A percentile compares a stretch with the other conserved stretches of the same genome.
Evolutionary conservation across 345 rosid species (phyloP).

Genomic region (Luvunga scandens): DNA sequence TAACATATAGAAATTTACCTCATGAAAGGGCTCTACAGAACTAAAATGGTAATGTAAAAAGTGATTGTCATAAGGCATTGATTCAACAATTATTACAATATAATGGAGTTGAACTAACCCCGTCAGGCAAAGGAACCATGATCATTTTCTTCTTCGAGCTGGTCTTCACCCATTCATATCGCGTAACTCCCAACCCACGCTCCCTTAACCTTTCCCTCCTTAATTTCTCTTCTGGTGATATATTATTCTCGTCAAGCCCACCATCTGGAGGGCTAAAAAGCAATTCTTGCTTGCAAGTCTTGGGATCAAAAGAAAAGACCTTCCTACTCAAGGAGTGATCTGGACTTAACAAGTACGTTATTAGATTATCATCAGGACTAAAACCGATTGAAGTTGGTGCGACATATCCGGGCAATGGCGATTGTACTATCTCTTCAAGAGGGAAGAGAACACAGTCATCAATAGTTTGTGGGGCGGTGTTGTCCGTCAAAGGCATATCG

Average conservation of each 20-base stretch:
- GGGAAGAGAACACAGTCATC: slow-evolving; percentile 50
- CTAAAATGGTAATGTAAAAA: not conserved
- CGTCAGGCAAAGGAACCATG: slow-evolving; percentile 89
- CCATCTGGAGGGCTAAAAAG: slow-evolving; percentile 83
- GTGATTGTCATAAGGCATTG: not conserved
- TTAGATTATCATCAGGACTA: slow-evolving; percentile 75
- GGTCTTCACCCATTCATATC: slow-evolving; percentile 90
- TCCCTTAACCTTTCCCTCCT: slow-evolving; percentile 92
- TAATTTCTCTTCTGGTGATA: slow-evolving; percentile 81
- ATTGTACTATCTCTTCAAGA: slow-evolving; percentile 78
- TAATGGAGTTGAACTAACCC: slow-evolving; percentile 53
- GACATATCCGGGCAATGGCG: slow-evolving; percentile 87
- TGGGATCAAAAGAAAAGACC: slow-evolving; percentile 64
- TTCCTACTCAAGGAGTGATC: slow-evolving; percentile 67
- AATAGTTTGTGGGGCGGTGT: slow-evolving; percentile 28
- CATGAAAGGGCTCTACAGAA: not conserved
- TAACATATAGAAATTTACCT: not conserved
- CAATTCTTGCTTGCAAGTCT: slow-evolving; percentile 55
- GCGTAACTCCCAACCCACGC: slow-evolving; percentile 91
- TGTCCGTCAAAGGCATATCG: slow-evolving; percentile 58
- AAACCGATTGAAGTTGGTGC: slow-evolving; percentile 75
- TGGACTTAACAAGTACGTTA: slow-evolving; percentile 74
- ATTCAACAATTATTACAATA: not conserved
- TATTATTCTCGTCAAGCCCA: slow-evolving; percentile 87
- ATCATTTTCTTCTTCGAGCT: slow-evolving; percentile 60